Base-by-base conservation (phyloP, 2,329 filamentous ascomycete species). In the Karstenula rhodostoma region DNA sequence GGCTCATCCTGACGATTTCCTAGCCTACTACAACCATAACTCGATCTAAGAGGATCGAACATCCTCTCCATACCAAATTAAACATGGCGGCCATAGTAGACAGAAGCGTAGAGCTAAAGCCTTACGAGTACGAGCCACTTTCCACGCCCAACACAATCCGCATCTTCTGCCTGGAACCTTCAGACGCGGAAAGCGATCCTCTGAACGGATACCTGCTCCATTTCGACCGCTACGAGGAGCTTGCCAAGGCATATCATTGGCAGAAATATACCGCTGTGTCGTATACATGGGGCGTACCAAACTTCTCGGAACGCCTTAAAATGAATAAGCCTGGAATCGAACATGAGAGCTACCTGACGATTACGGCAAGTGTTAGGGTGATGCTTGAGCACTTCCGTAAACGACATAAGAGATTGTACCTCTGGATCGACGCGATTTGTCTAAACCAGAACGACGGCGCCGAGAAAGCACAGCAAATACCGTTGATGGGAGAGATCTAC, bases 401-500 rank as follows among this genome's bases (percentile, higher is more conserved):
- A 19, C 40, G 22, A n/a, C 12, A 44, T 3, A 42, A 53, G 40
- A 53, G n/a, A n/a, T 10, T 22, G 19, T 42, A 43, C 19, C 50
- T 53, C 3, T 53, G 50, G 50, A 23, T 53, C 33, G 50, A 53
- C 25, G 50, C 50, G 3, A 53, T 53, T 10, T 53, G 35, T 17
- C 35, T 53, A 1, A 44, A 53, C 13, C 50, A 53, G 40, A 32
- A 32, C 22, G 50, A 53, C 19, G 33, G 27, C 10, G 19, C 35
- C 6, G 50, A 53, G 22, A 53, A 53, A 25, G 35, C 33, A 15
- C 33, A 53, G 10, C 50, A 53, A 22, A 53, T 53, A 7, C 50
- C 50, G 5, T 32, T 53, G 4, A 53, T 53, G 35, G 33, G 50
- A n/a, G 50, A 53, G 4, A 44, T 53, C 12, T 53, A 53, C 35